Percentiles rank a stretch among this genome's conserved stretches.
phyloP scores from a whole-genome alignment of 768 basidiomycete genomes.

The Xerocomellus amylosporus region DNA sequence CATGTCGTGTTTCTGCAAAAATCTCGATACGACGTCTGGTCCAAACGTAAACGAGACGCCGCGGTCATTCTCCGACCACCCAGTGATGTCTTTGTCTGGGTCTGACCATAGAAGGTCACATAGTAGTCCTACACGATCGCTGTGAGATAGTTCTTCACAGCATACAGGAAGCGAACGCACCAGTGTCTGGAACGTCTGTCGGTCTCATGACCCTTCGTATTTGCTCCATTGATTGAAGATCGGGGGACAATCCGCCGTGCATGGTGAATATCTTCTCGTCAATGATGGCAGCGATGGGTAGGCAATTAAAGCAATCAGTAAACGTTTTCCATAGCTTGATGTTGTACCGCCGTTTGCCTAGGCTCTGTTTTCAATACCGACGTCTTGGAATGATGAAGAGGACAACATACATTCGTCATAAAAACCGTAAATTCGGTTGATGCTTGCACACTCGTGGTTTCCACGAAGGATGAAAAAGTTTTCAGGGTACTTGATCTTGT shows the following conservation, averaged over 20 bases:
- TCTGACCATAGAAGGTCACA: slow-evolving; percentile 99
- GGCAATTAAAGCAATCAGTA: slow-evolving; percentile 99
- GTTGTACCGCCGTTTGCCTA: slow-evolving; percentile 99
- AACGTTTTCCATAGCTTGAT: slow-evolving; percentile 99
- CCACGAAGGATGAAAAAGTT: slow-evolving; percentile 99
- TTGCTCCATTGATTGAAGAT: slow-evolving; percentile 99
- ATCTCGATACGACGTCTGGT: slow-evolving; percentile 95
- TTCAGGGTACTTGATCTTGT: slow-evolving; percentile 99
- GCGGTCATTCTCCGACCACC: slow-evolving; percentile 99
- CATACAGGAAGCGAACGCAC: slow-evolving; percentile 39
- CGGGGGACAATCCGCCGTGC: slow-evolving; percentile 97
- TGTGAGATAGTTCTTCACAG: slow-evolving; percentile 2
- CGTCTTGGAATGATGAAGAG: background rate
- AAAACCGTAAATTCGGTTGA: slow-evolving; percentile 99
- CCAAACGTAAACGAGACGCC: slow-evolving; percentile 99
- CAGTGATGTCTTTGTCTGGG: slow-evolving; percentile 98
- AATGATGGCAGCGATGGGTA: slow-evolving; percentile 98
- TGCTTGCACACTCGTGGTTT: slow-evolving; percentile 99
- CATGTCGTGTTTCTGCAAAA: slow-evolving; percentile 99
- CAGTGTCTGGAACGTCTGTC: slow-evolving; percentile 98
- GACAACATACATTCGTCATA: slow-evolving; percentile 92
- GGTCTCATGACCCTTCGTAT: slow-evolving; percentile 99
- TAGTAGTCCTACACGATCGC: slow-evolving; percentile 61
- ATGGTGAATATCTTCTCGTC: slow-evolving; percentile 99
- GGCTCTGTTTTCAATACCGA: slow-evolving; percentile 12